phyloP scores from a whole-genome alignment of 2,329 filamentous ascomycete genomes.

The Venturiaceae sp. region DNA sequence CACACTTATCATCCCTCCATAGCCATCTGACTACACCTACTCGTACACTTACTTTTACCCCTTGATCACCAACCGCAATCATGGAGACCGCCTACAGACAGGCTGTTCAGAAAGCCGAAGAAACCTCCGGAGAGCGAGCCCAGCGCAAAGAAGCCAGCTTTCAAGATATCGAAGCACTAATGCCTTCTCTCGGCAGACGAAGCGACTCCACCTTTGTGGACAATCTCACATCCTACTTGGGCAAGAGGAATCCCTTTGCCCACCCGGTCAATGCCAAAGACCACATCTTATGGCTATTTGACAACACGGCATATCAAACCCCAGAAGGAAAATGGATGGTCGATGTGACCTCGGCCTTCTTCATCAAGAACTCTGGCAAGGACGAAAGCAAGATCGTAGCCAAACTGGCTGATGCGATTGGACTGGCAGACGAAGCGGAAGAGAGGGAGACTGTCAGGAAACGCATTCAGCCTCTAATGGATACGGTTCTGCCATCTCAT shows the following conservation, averaged over 20 bases:
- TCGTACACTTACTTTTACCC: background rate
- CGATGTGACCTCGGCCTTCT: conserved; percentile 76
- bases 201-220: conserved; percentile 19
- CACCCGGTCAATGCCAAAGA: conserved; percentile 43
- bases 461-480: conserved; percentile 68
- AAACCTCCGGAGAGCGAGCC: conserved; percentile 4
- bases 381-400: conserved; percentile 59
- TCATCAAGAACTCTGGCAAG: conserved; percentile 60
- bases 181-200: conserved; percentile 7
- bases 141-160: conserved; percentile 6
- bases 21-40: background rate
- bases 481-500: conserved; percentile 62
- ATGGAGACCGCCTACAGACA: background rate
- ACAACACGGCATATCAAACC: conserved; percentile 71
- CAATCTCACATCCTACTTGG: conserved; percentile 28
- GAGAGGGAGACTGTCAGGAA: conserved; percentile 52
- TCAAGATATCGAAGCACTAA: conserved; percentile 6
- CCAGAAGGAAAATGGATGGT: conserved; percentile 55
- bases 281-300: conserved; percentile 79
- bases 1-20: background rate
- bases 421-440: conserved; percentile 42
- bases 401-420: conserved; percentile 59
- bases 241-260: conserved; percentile 26
- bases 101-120: conserved; percentile 4
- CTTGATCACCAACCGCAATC: background rate